Evolutionary conservation across 2,329 filamentous ascomycete genomes (phyloP).

Genomic region (Cytospora leucostoma): DNA sequence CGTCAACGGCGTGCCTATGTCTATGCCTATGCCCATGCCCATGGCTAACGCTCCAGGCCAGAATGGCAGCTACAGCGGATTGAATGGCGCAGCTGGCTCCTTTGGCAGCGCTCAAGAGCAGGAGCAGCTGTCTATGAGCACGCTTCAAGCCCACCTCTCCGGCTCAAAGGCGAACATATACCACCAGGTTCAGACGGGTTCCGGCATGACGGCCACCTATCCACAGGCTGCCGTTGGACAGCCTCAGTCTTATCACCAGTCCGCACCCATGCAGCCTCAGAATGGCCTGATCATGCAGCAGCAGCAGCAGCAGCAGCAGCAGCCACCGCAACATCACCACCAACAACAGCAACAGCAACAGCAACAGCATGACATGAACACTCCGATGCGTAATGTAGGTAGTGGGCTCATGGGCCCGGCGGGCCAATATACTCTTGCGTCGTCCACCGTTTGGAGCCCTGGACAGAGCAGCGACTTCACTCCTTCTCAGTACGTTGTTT

Average conservation of each 20-base stretch:
- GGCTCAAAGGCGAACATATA: neutral
- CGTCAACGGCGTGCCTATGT: neutral
- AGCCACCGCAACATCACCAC: conserved; percentile 9
- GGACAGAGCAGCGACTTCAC: neutral
- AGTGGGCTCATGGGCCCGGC: neutral
- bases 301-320: conserved; percentile 10
- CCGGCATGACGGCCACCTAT: neutral
- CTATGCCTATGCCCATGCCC: neutral
- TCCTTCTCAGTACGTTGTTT: neutral
- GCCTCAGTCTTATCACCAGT: conserved; percentile 4
- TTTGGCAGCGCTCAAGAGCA: conserved; percentile 9
- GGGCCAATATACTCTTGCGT: neutral
- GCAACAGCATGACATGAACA: neutral
- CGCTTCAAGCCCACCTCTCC: conserved; percentile 19
- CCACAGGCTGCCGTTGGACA: neutral
- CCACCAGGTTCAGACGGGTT: conserved; percentile 4
- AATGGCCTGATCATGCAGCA: conserved; percentile 2
- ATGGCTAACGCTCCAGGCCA: neutral
- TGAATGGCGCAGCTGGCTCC: neutral
- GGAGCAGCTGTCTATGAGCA: conserved; percentile 14
- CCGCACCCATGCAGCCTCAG: neutral
- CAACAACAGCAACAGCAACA: conserved; percentile 11
- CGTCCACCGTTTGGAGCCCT: neutral
- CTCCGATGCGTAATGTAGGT: conserved; percentile 2
- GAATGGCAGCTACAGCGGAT: neutral